Evolutionary conservation across 306 rosid genomes (phyloP), one percentile per base, ranked within the genome.

Genomic region (Oxytropis ochrocephala): DNA sequence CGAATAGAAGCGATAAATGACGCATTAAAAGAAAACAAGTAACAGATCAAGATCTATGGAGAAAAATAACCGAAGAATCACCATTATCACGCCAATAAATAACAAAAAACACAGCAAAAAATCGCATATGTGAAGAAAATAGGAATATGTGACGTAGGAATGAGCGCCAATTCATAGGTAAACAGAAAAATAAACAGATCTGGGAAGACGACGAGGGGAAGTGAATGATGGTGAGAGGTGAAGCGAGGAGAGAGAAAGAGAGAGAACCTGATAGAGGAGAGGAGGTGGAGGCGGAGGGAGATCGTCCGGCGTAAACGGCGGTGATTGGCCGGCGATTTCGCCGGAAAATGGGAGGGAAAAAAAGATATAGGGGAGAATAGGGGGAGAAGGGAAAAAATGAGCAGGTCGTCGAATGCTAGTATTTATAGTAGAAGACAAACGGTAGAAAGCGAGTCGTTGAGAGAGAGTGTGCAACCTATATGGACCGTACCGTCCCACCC

Each of bases 41-140:
- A 69, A 63, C 72, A 85, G 80, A 83, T 87, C 93, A 84, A 76
- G 89, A 90, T 82, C 84, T 70, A 63, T 49, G 8, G 27, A 18
- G 6, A 16, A n/a, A 51, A 43, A 29, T 5, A 38, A 50, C 6
- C 0, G 18, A 38, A 30, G n/a, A 24, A 53, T 27, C 75, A 19
- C 33, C 63, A 51, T 67, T 60, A 41, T 39, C 10, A 29, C 1
- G 29, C 38, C 14, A 62, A 42, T 29, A 62, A 39, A 54, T 57
- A 44, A 9, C 12, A 49, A 12, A 19, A 18, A 36, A 27, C 48
- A 0, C 1, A 0, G 0, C 2, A 14, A 2, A 21, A 42, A 16
- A 42, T 27, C 11, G 5, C 21, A 43, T 11, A n/a, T 0, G 42
- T 4, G 11, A 10, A 8, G 4, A n/a, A 72, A 58, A 27, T 24